phyloP scores from a whole-genome alignment of 2,329 filamentous ascomycete genomes.

The Penicillium sp. region DNA sequence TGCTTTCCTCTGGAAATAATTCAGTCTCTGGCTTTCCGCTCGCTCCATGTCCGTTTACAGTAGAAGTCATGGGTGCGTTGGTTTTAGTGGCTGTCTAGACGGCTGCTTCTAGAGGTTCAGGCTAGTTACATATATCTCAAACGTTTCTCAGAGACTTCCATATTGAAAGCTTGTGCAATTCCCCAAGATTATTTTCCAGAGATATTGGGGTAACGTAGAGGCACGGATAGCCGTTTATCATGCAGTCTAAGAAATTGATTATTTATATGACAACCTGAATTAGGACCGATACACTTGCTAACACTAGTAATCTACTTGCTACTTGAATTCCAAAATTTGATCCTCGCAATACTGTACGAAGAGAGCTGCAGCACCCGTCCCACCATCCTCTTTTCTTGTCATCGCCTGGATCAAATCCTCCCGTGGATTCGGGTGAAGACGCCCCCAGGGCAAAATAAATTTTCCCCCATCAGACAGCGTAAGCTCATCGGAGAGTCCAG shows the following conservation, averaged over 20 bases:
- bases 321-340: slow-evolving; percentile 1
- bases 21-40: too few species aligned
- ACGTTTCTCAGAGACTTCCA: too few species aligned
- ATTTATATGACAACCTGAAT: background rate
- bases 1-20: too few species aligned
- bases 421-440: slow-evolving; percentile 5
- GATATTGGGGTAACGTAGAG: background rate
- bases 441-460: slow-evolving; percentile 10
- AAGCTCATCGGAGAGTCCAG: slow-evolving; percentile 4
- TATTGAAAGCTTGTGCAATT: too few species aligned
- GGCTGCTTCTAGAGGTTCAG: too few species aligned
- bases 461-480: slow-evolving; percentile 6
- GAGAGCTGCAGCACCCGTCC: background rate
- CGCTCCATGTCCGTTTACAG: too few species aligned
- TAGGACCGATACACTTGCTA: background rate
- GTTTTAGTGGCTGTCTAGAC: too few species aligned
- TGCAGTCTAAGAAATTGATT: background rate
- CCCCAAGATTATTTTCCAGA: too few species aligned
- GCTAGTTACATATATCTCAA: too few species aligned
- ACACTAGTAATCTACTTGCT: background rate
- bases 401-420: slow-evolving; percentile 7
- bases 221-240: background rate
- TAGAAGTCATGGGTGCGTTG: too few species aligned
- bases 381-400: slow-evolving; percentile 3
- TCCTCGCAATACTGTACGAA: slow-evolving; percentile 20